Conservation (phyloP, 2,329 filamentous ascomycete genomes). For the Nemania sp. region DNA sequence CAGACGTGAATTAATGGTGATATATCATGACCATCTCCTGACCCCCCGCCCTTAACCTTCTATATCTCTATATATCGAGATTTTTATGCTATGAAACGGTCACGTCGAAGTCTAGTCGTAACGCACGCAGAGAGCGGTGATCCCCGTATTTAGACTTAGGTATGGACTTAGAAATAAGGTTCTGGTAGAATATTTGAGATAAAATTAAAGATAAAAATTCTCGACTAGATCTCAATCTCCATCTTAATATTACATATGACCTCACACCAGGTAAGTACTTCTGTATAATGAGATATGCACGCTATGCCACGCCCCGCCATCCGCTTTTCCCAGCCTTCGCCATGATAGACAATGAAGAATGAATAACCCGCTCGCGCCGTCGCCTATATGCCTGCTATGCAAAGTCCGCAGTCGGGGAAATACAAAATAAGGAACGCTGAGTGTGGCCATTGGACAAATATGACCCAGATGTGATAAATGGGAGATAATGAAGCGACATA, state of each 20-base stretch:
- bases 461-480: not conserved
- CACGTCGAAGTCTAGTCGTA: no score
- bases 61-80: no score
- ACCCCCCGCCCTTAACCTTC: no score
- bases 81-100: no score
- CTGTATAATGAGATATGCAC: not conserved
- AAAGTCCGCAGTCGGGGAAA: not conserved
- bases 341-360: not conserved
- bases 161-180: no score
- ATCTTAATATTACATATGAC: not conserved
- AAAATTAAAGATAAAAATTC: not conserved
- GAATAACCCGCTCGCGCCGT: not conserved
- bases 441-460: no score
- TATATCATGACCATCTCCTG: no score
- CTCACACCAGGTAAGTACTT: not conserved
- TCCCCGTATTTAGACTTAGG: no score
- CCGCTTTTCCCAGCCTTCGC: not conserved
- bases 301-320: not conserved
- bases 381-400: not conserved
- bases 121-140: no score
- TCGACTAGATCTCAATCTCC: not conserved
- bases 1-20: no score
- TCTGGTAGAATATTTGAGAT: not conserved
- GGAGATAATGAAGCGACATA: not conserved
- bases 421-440: not conserved